Conservation (phyloP, 176 grass and related monocot genomes). For the Cymbopogon citratus region DNA sequence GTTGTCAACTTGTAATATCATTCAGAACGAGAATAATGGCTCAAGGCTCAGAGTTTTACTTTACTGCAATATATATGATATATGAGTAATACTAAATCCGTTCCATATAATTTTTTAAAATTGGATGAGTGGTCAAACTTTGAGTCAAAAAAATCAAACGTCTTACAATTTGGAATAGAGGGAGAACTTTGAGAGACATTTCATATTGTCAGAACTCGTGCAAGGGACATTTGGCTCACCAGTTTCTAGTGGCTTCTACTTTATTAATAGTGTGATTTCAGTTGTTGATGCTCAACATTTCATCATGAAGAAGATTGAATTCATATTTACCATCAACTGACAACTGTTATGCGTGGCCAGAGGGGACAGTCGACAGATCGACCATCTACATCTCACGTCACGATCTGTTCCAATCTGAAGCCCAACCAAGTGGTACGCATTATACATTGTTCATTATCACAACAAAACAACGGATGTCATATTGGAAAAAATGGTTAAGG, state of each 20-base stretch:
- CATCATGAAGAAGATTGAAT: not conserved
- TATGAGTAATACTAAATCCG: not conserved
- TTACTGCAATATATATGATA: not conserved
- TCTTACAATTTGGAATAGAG: too few species aligned
- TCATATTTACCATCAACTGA: not conserved
- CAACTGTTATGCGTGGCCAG: not conserved
- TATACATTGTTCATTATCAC: not conserved
- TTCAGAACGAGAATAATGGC: slow-evolving; percentile 1
- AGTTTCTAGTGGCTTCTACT: not conserved
- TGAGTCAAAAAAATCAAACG: too few species aligned
- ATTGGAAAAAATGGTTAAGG: not conserved
- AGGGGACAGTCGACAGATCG: not conserved
- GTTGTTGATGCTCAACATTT: not conserved
- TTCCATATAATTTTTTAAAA: too few species aligned
- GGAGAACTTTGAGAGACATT: not conserved
- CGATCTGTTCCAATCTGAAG: not conserved
- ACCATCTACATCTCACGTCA: not conserved
- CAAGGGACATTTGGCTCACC: not conserved
- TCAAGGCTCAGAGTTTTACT: not conserved
- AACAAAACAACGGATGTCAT: not conserved
- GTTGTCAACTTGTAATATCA: not conserved
- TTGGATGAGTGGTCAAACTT: too few species aligned
- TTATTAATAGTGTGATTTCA: not conserved
- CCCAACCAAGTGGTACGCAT: not conserved
- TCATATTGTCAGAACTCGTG: not conserved